Percentiles rank a stretch among this genome's conserved stretches.
phyloP scores from a whole-genome alignment of 2,329 filamentous ascomycete species.

The Penicillium thymicola region DNA sequence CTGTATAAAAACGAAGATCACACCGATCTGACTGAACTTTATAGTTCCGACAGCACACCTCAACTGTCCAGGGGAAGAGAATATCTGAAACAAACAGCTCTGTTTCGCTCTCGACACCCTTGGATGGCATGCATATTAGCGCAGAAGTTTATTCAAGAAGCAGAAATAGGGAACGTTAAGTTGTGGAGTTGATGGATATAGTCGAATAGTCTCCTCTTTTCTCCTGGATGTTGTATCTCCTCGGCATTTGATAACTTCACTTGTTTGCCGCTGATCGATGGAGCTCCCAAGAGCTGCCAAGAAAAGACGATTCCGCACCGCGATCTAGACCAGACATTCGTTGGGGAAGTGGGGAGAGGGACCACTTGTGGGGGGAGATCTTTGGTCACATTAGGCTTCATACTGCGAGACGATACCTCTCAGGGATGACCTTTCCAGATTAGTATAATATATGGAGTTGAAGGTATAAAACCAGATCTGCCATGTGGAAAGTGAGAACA shows the following conservation, averaged over 20 bases:
- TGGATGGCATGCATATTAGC: not conserved
- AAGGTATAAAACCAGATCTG: not conserved
- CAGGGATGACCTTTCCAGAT: not conserved
- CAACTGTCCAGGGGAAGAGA: not conserved
- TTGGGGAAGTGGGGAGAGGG: not conserved
- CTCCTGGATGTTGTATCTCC: not conserved
- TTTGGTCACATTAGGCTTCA: not conserved
- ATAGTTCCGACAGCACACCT: not conserved
- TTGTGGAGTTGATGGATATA: not conserved
- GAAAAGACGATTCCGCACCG: not conserved
- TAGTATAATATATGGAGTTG: not conserved
- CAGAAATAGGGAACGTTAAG: not conserved
- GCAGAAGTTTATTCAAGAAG: not conserved
- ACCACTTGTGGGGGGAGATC: not conserved
- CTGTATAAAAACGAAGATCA: not conserved
- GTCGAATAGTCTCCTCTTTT: not conserved
- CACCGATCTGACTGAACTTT: not conserved
- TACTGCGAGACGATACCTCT: not conserved
- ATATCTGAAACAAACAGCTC: not conserved
- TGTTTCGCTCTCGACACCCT: not conserved
- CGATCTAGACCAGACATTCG: constrained; percentile 1
- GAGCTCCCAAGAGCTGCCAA: not conserved
- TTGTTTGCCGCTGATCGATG: not conserved
- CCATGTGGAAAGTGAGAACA: not conserved
- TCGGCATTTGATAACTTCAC: not conserved